A percentile compares a stretch with the other conserved stretches of the same genome.
Evolutionary conservation across 2,329 filamentous ascomycete genomes (phyloP).

Genomic region (Pestalotiopsis sp.): DNA sequence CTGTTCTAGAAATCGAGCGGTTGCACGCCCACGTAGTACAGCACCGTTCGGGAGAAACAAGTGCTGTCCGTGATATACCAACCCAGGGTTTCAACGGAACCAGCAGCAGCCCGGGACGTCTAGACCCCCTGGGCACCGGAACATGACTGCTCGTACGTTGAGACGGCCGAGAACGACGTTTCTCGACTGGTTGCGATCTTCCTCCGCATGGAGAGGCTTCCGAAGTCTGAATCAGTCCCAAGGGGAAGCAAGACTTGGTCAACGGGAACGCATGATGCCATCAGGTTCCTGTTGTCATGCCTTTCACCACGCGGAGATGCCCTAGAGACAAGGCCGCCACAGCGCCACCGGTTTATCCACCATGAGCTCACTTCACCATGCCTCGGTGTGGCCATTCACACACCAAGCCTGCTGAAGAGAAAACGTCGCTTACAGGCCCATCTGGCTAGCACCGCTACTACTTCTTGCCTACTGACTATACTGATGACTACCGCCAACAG

Average conservation of each 20-base stretch:
- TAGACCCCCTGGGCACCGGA: not conserved
- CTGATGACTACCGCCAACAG: not conserved
- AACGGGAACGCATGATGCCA: not conserved
- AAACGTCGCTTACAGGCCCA: not conserved
- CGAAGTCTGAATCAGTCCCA: not conserved
- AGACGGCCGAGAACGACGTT: not conserved
- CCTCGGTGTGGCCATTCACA: not conserved
- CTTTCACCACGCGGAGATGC: not conserved
- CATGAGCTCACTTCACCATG: not conserved
- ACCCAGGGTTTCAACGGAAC: not conserved
- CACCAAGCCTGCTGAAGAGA: not conserved
- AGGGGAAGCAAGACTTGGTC: not conserved
- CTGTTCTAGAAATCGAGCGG: not conserved
- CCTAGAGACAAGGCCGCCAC: not conserved
- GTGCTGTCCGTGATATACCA: conserved; percentile 5
- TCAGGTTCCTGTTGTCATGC: not conserved
- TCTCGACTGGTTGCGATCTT: not conserved
- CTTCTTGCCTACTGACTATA: too few species aligned
- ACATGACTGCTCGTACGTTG: not conserved
- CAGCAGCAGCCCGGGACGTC: not conserved
- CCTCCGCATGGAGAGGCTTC: not conserved
- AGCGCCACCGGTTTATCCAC: not conserved
- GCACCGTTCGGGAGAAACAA: not conserved
- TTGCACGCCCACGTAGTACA: not conserved
- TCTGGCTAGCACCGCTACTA: not conserved